Evolutionary conservation across 2,329 filamentous ascomycete species (phyloP), one percentile per base, ranked within the genome.

Genomic region (Drechslera avenae): DNA sequence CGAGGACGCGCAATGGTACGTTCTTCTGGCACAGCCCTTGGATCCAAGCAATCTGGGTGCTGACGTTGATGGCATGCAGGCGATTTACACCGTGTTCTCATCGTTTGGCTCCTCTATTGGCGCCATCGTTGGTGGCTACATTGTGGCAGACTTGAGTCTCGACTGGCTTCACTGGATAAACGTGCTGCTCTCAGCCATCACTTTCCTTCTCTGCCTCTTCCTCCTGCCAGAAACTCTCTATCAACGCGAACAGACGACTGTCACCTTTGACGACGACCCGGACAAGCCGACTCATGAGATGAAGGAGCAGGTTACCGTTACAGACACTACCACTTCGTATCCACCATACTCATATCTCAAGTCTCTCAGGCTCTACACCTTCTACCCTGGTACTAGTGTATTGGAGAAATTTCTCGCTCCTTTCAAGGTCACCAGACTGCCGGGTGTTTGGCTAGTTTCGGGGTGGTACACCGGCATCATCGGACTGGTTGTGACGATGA

Each of bases 401-500:
- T 31, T 64, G 6, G 50, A 57, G 5, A 73, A 73, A 18, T 72
- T 75, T 48, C 28, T 74, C 28, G 71, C 66, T 2, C 75, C 75
- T 0, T 77, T 68, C 61, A 63, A 68, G 13, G 64, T 67, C 1
- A 60, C 76, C 10, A 63, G 69, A 2, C 66, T 76, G 17, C 76
- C 75, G 3, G 75, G 75, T 28, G 73, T 74, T 0, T 76, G 74
- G 72, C 65, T 77, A 3, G 67, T 77, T 10, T 72, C 75, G 35
- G 52, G 72, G 0, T 75, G 75, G 63, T 77, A 78, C 46, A 73
- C 73, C 5, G 75, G 75, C 1, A 63, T 78, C 1, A 70, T 77
- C 6, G 75, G 73, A 13, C 68, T 71, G 2, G 67, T 76, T 31
- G 74, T 78, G 14, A 71, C 72, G 1, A 68, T 73, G 34, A 68